Conservation (phyloP, 805 yeast species). For the Starmerella asiatica region DNA sequence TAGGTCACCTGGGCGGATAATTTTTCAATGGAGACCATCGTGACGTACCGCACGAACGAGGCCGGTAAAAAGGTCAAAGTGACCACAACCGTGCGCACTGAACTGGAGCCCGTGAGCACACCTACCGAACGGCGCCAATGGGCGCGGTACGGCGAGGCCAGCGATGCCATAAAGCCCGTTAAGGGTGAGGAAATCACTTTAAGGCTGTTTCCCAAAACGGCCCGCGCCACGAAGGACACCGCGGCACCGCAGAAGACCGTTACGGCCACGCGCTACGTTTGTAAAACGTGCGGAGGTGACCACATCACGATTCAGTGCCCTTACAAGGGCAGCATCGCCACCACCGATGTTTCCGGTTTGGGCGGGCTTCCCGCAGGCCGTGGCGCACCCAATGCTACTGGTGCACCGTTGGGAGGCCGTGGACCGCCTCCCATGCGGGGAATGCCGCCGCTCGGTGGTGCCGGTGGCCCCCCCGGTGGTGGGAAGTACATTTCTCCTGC, state of each 20-base stretch:
- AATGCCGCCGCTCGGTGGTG: conserved; percentile 21
- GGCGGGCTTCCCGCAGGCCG: conserved; percentile 18
- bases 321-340: conserved; percentile 54
- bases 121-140: conserved; percentile 83
- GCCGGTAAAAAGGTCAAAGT: conserved; percentile 76
- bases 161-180: conserved; percentile 39
- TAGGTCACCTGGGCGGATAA: too few species aligned
- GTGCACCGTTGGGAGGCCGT: too few species aligned
- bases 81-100: conserved; percentile 71
- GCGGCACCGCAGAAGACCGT: conserved; percentile 36
- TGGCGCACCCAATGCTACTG: neutral
- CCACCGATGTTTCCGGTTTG: conserved; percentile 22
- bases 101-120: conserved; percentile 65
- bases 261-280: conserved; percentile 35
- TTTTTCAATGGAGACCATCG: conserved; percentile 55
- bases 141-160: conserved; percentile 58
- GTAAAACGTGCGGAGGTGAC: conserved; percentile 88
- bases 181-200: conserved; percentile 11
- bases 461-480: conserved; percentile 22
- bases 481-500: conserved; percentile 50
- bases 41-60: conserved; percentile 51
- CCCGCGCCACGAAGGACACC: conserved; percentile 31
- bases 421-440: conserved; percentile 51
- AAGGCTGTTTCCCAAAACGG: conserved; percentile 13
- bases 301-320: conserved; percentile 96